These are phyloP conservation scores for Saccharomycopsis vini DNA, from an alignment of 805 yeast species.

Conservation along the genomic window DNA sequence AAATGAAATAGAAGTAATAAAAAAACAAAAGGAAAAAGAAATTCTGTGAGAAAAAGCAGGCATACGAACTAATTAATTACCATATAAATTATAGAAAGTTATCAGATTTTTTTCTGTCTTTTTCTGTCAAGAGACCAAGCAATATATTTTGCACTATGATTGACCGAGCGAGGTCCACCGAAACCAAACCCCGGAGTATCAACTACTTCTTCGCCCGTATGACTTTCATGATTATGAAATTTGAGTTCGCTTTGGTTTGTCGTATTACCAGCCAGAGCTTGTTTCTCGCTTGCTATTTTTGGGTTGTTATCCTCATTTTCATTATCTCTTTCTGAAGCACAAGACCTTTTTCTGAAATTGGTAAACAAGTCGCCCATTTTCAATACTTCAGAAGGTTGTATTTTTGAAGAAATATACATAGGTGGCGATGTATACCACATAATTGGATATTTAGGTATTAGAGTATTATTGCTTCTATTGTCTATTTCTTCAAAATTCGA, in stretches of 20 bases:
- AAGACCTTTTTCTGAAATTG: conserved; percentile 1
- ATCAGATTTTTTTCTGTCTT: too few species aligned
- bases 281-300: not conserved
- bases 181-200: conserved; percentile 15
- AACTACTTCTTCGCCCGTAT: conserved; percentile 15
- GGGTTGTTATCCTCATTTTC: not conserved
- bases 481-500: not conserved
- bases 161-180: conserved; percentile 31
- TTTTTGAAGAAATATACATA: conserved; percentile 1
- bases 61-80: too few species aligned
- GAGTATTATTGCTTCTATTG: not conserved
- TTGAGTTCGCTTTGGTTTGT: not conserved
- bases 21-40: too few species aligned
- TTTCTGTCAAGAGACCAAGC: conserved; percentile 39
- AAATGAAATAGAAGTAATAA: too few species aligned
- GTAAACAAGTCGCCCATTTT: not conserved
- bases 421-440: conserved; percentile 14
- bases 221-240: conserved; percentile 19
- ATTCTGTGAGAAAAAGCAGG: too few species aligned
- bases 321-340: not conserved
- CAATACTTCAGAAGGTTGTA: not conserved
- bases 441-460: not conserved
- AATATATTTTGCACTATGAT: conserved; percentile 68
- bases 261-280: not conserved
- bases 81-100: too few species aligned